These are phyloP conservation scores for Chaetomium olivaceum DNA, from an alignment of 2,329 filamentous ascomycete species.

Conservation along the genomic window DNA sequence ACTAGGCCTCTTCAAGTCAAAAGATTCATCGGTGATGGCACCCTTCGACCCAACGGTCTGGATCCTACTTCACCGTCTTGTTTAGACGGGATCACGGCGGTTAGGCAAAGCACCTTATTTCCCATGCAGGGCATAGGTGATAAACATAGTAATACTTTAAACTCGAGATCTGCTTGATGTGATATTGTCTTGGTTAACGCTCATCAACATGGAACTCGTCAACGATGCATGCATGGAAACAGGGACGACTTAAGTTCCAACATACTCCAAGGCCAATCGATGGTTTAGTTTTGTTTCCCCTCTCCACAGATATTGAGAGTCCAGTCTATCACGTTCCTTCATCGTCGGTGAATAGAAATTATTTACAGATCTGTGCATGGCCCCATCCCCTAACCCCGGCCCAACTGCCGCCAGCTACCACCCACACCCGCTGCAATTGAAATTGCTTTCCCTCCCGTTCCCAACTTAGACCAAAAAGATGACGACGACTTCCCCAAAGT, in stretches of 20 bases:
- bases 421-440: constrained; percentile 10
- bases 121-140: constrained; percentile 9
- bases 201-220: background rate
- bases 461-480: constrained; percentile 12
- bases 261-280: background rate
- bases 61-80: background rate
- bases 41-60: constrained; percentile 15
- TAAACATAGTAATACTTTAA: constrained; percentile 18
- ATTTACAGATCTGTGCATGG: background rate
- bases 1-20: background rate
- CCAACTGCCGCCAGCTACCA: constrained; percentile 16
- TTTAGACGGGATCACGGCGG: constrained; percentile 15
- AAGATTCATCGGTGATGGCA: background rate
- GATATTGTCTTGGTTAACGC: background rate
- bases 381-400: background rate
- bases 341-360: background rate
- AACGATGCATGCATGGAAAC: background rate
- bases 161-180: background rate
- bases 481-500: background rate
- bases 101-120: constrained; percentile 17
- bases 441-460: constrained; percentile 5
- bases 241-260: background rate
- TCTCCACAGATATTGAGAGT: background rate
- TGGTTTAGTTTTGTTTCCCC: too few species aligned
- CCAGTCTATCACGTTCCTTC: background rate